Percentiles rank a stretch among this genome's conserved stretches.
These are phyloP conservation scores for Kwoniella europaea DNA, from an alignment of 768 basidiomycete species.

Conservation along the genomic window DNA sequence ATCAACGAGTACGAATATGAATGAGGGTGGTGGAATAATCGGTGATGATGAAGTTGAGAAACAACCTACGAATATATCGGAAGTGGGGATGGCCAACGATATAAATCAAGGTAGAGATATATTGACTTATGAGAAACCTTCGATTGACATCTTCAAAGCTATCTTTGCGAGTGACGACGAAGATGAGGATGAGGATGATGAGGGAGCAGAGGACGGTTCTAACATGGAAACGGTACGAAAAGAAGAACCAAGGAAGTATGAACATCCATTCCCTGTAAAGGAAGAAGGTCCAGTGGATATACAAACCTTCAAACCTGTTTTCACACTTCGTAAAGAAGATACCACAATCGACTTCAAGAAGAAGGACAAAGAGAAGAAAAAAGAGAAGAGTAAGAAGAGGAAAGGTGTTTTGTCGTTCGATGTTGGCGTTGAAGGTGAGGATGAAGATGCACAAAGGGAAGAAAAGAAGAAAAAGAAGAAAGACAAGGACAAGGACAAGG, in stretches of 20 bases:
- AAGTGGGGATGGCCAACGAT: conserved; percentile 90
- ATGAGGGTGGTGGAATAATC: too few species aligned
- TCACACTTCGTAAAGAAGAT: conserved; percentile 61
- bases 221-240: conserved; percentile 12
- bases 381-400: conserved; percentile 62
- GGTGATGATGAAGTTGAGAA: conserved; percentile 15
- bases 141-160: conserved; percentile 94
- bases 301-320: conserved; percentile 84
- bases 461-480: conserved; percentile 57
- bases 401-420: conserved; percentile 75
- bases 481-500: conserved; percentile 60
- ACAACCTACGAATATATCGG: conserved; percentile 62
- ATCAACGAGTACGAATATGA: background rate
- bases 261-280: conserved; percentile 33
- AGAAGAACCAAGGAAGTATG: conserved; percentile 1
- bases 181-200: conserved; percentile 73
- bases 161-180: conserved; percentile 97
- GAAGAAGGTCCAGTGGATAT: conserved; percentile 63
- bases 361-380: conserved; percentile 64
- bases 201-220: conserved; percentile 47
- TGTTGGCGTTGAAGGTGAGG: conserved; percentile 61
- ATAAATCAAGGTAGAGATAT: conserved; percentile 85
- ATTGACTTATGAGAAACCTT: conserved; percentile 82
- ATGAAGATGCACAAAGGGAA: conserved; percentile 65
- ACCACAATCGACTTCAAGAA: conserved; percentile 52